These are phyloP conservation scores for Eleusine indica DNA, from an alignment of 176 grass and related monocot genomes.

Conservation along the genomic window DNA sequence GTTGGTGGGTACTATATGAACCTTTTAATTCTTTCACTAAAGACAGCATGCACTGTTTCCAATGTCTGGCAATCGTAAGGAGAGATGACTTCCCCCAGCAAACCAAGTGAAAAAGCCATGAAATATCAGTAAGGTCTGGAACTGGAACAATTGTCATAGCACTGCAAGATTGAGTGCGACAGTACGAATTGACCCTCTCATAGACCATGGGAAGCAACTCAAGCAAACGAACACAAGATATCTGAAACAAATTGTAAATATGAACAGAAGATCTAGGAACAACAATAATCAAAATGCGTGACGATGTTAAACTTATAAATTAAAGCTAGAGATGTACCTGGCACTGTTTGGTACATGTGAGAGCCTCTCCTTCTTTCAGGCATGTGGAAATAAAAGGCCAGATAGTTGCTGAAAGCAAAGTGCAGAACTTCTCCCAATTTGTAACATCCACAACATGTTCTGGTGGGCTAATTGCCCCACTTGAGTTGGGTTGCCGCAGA, in stretches of 20 bases:
- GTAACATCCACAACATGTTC: constrained; percentile 65
- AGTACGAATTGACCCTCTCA: constrained; percentile 51
- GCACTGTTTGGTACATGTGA: constrained; percentile 68
- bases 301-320: constrained; percentile 20
- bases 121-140: constrained; percentile 46
- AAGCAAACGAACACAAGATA: constrained; percentile 83
- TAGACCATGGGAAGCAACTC: constrained; percentile 81
- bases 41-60: constrained; percentile 82
- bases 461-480: constrained; percentile 23
- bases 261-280: constrained; percentile 20
- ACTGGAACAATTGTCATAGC: constrained; percentile 36
- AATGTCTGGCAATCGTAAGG: constrained; percentile 76
- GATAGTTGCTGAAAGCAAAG: constrained; percentile 59
- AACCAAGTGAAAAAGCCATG: constrained; percentile 69
- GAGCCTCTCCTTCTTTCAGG: constrained; percentile 62
- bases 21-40: constrained; percentile 64
- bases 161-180: constrained; percentile 37
- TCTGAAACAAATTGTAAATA: constrained; percentile 61
- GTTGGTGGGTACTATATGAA: constrained; percentile 48
- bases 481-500: constrained; percentile 63
- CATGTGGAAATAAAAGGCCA: constrained; percentile 86
- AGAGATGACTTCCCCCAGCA: constrained; percentile 92
- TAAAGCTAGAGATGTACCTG: constrained; percentile 59
- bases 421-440: constrained; percentile 87
- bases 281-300: not conserved